A percentile compares a stretch with the other conserved stretches of the same genome.
Evolutionary conservation across 352 stramenopile genomes (phyloP).

Genomic region (Phytophthora fragariae): DNA sequence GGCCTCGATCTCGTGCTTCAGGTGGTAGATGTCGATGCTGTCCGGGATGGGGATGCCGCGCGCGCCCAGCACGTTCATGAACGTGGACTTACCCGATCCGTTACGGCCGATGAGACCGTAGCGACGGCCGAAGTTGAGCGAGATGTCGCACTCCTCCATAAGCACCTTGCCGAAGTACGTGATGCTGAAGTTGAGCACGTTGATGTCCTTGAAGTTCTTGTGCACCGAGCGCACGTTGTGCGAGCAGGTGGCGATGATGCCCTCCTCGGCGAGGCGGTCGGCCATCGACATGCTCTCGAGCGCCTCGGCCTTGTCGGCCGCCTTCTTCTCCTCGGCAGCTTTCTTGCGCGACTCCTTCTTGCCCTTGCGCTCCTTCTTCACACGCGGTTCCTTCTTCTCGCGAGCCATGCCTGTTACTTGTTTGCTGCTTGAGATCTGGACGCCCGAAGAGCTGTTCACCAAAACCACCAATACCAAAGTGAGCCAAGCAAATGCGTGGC

Average conservation of each 20-base stretch:
- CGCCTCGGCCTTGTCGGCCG: conserved; percentile 66
- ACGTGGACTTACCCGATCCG: conserved; percentile 96
- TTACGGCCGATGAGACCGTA: conserved; percentile 98
- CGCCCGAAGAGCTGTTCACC: conserved; percentile 27
- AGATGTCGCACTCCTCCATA: conserved; percentile 96
- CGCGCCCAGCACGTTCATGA: conserved; percentile 97
- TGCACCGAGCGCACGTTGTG: conserved; percentile 91
- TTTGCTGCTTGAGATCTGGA: conserved; percentile 17
- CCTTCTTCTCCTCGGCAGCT: conserved; percentile 81
- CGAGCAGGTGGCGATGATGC: conserved; percentile 98
- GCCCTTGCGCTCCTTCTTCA: conserved; percentile 79
- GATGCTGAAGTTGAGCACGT: conserved; percentile 97
- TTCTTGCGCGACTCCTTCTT: conserved; percentile 87
- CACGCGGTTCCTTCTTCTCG: conserved; percentile 62
- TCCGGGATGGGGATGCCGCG: conserved; percentile 95
- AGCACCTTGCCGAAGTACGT: conserved; percentile 97
- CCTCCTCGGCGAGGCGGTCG: conserved; percentile 92
- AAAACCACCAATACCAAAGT: conserved; percentile 45
- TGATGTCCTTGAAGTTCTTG: conserved; percentile 98
- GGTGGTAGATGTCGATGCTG: conserved; percentile 97
- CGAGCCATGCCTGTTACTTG: conserved; percentile 27
- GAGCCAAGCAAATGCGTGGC: conserved; percentile 30
- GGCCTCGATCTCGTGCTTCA: conserved; percentile 97
- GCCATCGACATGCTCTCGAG: conserved; percentile 78
- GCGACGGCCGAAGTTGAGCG: conserved; percentile 97